Base-by-base conservation (phyloP, 169 alveolate species). In the Prorocentrum cordatum region DNA sequence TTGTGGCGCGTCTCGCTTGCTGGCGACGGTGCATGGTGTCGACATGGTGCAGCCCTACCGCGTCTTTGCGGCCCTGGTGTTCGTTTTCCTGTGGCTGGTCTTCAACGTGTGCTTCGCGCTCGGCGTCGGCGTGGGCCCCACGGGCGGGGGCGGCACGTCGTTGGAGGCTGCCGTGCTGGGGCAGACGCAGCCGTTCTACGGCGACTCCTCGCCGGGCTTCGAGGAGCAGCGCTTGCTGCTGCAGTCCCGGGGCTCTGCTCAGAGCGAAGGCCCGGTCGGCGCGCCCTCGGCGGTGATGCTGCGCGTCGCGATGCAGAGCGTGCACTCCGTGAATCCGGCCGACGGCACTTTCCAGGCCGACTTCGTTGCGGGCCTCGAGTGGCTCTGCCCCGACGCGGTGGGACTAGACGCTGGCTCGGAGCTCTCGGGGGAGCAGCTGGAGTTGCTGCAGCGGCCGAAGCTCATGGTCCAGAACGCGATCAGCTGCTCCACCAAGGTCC, bases 281-380 rank as follows among this genome's bases (percentile, higher is more conserved):
- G 24, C 12, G 4, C 29, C 24, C n/a, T 20, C 50, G 88, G 88
- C 88, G 18, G 75, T 59, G 33, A 29, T 77, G 22, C 62, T 77
- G 38, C 64, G 59, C 62, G 32, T 77, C 24, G 5, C 31, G 36
- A 59, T 77, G 36, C 42, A 59, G 32, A 72, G 59, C 75, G 67
- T 59, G 47, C 59, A 59, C 58, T 72, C 47, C 24, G 59, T 77
- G 47, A 77, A 77, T 24, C 75, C 88, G 47, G 88, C 88, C 16
- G 75, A 72, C 5, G 88, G 75, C 45, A 77, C 54, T 75, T 77
- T 77, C 71, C 31, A 45, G 27, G 54, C 75, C 33, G 88, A 58
- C 29, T 77, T 77, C 32, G 88, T 59, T 71, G 86, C n/a, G 6
- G 68, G 22, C 12, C n/a, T n/a, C n/a, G n/a, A n/a, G n/a, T n/a